phyloP scores from a whole-genome alignment of 441 rosid genomes.

The Pelargonium australe region DNA sequence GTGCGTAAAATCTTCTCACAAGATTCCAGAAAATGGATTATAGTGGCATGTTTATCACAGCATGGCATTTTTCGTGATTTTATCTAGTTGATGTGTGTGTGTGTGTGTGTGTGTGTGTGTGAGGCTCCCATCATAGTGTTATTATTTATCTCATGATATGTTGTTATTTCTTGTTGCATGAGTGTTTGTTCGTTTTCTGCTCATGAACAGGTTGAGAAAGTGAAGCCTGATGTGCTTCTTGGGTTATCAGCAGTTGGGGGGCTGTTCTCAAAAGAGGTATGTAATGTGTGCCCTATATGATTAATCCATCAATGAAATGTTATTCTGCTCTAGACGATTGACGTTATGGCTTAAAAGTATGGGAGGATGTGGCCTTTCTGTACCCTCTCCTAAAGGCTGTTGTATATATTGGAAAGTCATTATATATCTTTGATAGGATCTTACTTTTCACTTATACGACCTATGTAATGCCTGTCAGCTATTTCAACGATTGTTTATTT shows the following conservation, averaged over 20 bases:
- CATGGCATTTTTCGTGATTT: not conserved
- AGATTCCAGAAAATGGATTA: slow-evolving; percentile 3
- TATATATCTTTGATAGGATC: not conserved
- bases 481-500: not conserved
- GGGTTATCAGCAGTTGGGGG: slow-evolving; percentile 99
- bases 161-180: slow-evolving; percentile 3
- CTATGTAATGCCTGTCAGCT: not conserved
- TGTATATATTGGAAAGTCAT: not conserved
- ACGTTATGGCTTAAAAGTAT: not conserved
- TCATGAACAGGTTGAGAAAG: slow-evolving; percentile 67
- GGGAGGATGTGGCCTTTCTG: not conserved
- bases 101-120: not conserved
- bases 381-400: not conserved
- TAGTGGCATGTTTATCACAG: not conserved
- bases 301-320: not conserved
- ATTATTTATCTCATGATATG: slow-evolving; percentile 1
- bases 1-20: slow-evolving; percentile 38
- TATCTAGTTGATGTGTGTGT: not conserved
- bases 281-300: slow-evolving; percentile 9
- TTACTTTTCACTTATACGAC: not conserved
- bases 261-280: slow-evolving; percentile 89
- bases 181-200: not conserved
- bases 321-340: not conserved
- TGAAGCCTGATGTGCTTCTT: slow-evolving; percentile 97
- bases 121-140: not conserved